Evolutionary conservation across 371 early-diverging fungal genomes (phyloP).

Genomic region (Blakeslea trispora): DNA sequence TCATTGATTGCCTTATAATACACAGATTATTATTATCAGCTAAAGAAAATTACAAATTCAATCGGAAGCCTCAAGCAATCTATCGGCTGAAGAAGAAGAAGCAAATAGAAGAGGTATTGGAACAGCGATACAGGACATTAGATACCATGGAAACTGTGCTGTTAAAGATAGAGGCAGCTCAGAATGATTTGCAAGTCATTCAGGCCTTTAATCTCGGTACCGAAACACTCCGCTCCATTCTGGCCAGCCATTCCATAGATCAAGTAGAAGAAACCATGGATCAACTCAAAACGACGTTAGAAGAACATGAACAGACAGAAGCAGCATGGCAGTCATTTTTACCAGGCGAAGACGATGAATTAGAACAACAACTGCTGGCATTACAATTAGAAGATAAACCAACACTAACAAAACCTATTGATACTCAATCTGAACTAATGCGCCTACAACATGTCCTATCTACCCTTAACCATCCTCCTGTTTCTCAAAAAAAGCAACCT

Average conservation of each 20-base stretch:
- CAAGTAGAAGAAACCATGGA: conserved; percentile 50
- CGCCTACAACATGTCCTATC: conserved; percentile 15
- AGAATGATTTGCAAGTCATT: conserved; percentile 51
- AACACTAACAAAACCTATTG: conserved; percentile 12
- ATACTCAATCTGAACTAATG: conserved; percentile 19
- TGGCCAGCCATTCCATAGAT: conserved; percentile 36
- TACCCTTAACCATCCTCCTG: conserved; percentile 1
- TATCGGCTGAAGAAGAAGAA: conserved; percentile 51
- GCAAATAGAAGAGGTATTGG: conserved; percentile 35
- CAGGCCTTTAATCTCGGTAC: conserved; percentile 58
- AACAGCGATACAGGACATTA: conserved; percentile 45
- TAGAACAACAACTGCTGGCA: conserved; percentile 12
- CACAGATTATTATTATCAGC: conserved; percentile 20
- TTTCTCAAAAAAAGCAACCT: background rate
- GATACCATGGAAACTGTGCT: conserved; percentile 58
- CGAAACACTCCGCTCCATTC: conserved; percentile 38
- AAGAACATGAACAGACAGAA: conserved; percentile 56
- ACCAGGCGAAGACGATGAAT: conserved; percentile 11
- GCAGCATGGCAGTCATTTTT: conserved; percentile 32
- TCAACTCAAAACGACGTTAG: conserved; percentile 48
- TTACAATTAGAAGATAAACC: background rate
- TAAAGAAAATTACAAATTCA: conserved; percentile 25
- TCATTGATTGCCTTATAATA: too few species aligned
- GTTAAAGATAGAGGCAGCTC: conserved; percentile 52
- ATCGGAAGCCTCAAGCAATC: conserved; percentile 39